Percentiles rank a stretch among this genome's conserved stretches.
Evolutionary conservation across 495 filamentous ascomycete genomes (phyloP).

Genomic region (Margaritispora aquatica): DNA sequence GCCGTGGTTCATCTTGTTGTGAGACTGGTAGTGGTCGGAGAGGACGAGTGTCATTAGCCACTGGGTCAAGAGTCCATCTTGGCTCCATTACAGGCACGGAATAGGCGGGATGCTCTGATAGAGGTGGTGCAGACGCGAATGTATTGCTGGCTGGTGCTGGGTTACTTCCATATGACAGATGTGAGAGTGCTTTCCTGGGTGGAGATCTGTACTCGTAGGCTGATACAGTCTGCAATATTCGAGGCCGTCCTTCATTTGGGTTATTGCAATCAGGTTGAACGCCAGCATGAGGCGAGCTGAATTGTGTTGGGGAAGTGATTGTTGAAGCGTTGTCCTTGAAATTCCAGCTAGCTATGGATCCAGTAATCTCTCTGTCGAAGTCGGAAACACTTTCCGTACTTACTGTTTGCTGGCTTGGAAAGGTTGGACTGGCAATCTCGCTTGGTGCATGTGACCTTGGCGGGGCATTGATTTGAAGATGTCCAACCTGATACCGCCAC

Average conservation of each 20-base stretch:
- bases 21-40: not conserved
- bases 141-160: not conserved
- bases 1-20: not conserved
- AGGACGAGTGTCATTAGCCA: not conserved
- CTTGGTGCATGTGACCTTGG: not conserved
- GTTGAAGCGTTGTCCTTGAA: constrained; percentile 4
- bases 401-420: not conserved
- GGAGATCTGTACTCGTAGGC: constrained; percentile 4
- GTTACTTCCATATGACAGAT: constrained; percentile 1
- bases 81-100: not conserved
- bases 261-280: constrained; percentile 3
- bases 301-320: constrained; percentile 11
- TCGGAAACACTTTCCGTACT: constrained; percentile 12
- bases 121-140: not conserved
- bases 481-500: constrained; percentile 15
- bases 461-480: not conserved
- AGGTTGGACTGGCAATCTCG: constrained; percentile 3
- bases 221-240: not conserved
- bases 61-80: not conserved
- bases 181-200: not conserved
- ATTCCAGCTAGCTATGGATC: constrained; percentile 19
- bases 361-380: constrained; percentile 14
- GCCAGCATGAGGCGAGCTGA: constrained; percentile 15
- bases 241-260: constrained; percentile 12
- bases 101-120: not conserved